phyloP scores from a whole-genome alignment of 1,284 basidiomycete genomes.

The Cryptococcus sp. region DNA sequence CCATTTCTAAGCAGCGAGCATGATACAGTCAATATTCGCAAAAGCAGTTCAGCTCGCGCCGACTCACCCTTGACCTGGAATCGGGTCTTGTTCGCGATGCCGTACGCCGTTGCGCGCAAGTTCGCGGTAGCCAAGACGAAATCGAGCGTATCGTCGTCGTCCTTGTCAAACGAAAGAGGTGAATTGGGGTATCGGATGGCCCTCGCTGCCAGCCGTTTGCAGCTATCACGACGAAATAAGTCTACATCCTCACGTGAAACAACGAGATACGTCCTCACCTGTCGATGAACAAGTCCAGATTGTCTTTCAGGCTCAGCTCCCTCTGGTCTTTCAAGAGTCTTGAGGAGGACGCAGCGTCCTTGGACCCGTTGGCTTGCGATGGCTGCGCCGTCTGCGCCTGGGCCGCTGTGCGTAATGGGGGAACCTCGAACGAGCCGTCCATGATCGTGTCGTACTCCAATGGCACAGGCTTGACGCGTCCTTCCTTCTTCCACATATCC shows the following conservation, averaged over 20 bases:
- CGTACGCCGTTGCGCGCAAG: slow-evolving; percentile 84
- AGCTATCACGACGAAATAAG: slow-evolving; percentile 56
- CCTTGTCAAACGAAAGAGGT: slow-evolving; percentile 89
- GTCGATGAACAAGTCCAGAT: slow-evolving; percentile 74
- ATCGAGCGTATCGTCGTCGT: slow-evolving; percentile 94
- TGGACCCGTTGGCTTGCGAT: slow-evolving; percentile 24
- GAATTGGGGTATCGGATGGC: slow-evolving; percentile 71
- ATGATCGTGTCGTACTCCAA: slow-evolving; percentile 76
- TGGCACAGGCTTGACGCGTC: slow-evolving; percentile 78
- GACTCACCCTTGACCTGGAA: slow-evolving; percentile 90
- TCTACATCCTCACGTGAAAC: neutral
- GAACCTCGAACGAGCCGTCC: slow-evolving; percentile 62
- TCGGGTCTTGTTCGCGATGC: slow-evolving; percentile 82
- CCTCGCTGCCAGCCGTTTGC: slow-evolving; percentile 73
- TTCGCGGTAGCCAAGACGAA: slow-evolving; percentile 96
- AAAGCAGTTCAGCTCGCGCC: too few relatives aligned
- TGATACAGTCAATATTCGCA: too few relatives aligned
- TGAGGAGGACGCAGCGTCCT: slow-evolving; percentile 15
- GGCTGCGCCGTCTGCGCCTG: slow-evolving; percentile 14
- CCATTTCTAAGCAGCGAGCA: slow-evolving; percentile 74
- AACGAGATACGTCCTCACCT: slow-evolving; percentile 59
- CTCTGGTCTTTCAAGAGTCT: slow-evolving; percentile 73
- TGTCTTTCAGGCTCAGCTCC: slow-evolving; percentile 73
- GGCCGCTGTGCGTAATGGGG: slow-evolving; percentile 40
- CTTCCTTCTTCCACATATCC: slow-evolving; percentile 88